Evolutionary conservation across 2,329 filamentous ascomycete species (phyloP).

Genomic region (Penicillium sp.): DNA sequence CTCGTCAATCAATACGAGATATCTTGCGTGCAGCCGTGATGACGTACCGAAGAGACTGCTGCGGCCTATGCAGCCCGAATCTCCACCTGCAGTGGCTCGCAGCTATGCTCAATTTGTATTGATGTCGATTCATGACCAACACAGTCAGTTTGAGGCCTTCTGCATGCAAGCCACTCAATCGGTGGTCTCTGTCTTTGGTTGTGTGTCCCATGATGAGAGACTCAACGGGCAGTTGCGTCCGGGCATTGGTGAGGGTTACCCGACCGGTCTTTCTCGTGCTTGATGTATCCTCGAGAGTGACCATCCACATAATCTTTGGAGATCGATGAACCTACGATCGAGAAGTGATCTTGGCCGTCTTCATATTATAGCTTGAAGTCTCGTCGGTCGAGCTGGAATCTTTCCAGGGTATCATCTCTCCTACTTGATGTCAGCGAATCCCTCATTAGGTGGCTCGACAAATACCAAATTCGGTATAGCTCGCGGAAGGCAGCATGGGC

Average conservation of each 20-base stretch:
- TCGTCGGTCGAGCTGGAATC: conserved; percentile 4
- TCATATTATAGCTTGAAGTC: conserved; percentile 4
- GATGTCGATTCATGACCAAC: conserved; percentile 3
- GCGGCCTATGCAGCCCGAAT: neutral
- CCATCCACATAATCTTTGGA: neutral
- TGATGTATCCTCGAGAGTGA: neutral
- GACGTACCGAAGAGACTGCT: neutral
- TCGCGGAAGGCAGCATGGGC: neutral
- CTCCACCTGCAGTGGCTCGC: conserved; percentile 4
- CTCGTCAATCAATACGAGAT: neutral
- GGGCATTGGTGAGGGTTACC: conserved; percentile 4
- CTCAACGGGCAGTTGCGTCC: conserved; percentile 5
- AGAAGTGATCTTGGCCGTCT: conserved; percentile 1
- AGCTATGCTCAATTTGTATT: conserved; percentile 1
- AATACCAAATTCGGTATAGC: conserved; percentile 1
- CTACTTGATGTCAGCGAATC: conserved; percentile 2
- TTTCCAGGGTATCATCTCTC: conserved; percentile 6
- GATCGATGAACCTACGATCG: neutral
- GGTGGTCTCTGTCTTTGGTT: conserved; percentile 1
- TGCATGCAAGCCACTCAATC: conserved; percentile 4
- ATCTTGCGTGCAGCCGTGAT: neutral
- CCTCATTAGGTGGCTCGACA: neutral
- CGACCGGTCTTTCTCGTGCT: neutral
- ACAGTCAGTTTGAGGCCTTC: conserved; percentile 10
- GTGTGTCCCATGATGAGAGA: conserved; percentile 4